Evolutionary conservation across 2,329 filamentous ascomycete genomes (phyloP).

Genomic region (Trematosphaeria pertusa): DNA sequence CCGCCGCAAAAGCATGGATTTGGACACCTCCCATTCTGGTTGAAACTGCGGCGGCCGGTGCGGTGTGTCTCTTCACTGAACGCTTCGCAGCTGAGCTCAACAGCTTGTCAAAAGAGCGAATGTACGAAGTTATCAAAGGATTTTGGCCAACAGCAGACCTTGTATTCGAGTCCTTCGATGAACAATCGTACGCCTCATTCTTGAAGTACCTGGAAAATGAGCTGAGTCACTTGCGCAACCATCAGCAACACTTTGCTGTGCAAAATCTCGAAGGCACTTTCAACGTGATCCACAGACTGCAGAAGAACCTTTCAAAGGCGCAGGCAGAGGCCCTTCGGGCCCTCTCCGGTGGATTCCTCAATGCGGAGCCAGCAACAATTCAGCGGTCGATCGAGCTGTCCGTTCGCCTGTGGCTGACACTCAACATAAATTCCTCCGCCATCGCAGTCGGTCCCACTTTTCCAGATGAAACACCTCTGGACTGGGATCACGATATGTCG

Average conservation of each 20-base stretch:
- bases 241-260: conserved; percentile 8
- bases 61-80: conserved; percentile 5
- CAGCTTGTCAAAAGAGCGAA: background rate
- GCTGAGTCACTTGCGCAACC: conserved; percentile 6
- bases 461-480: conserved; percentile 9
- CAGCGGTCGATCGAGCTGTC: conserved; percentile 16
- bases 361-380: conserved; percentile 6
- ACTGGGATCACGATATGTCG: conserved; percentile 10
- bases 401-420: conserved; percentile 16
- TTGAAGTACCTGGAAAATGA: conserved; percentile 8
- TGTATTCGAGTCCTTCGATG: conserved; percentile 2
- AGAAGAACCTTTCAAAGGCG: background rate
- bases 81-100: conserved; percentile 1
- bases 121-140: background rate
- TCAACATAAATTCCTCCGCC: conserved; percentile 14
- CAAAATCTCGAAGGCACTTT: conserved; percentile 5
- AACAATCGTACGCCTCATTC: background rate
- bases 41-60: no score
- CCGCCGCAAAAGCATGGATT: no score
- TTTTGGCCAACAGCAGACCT: background rate
- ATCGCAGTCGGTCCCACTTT: conserved; percentile 13
- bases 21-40: no score
- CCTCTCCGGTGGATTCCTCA: background rate
- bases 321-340: background rate
- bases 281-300: conserved; percentile 5